These are phyloP conservation scores for Emericellopsis atlantica DNA, from an alignment of 2,329 filamentous ascomycete species.

Conservation along the genomic window DNA sequence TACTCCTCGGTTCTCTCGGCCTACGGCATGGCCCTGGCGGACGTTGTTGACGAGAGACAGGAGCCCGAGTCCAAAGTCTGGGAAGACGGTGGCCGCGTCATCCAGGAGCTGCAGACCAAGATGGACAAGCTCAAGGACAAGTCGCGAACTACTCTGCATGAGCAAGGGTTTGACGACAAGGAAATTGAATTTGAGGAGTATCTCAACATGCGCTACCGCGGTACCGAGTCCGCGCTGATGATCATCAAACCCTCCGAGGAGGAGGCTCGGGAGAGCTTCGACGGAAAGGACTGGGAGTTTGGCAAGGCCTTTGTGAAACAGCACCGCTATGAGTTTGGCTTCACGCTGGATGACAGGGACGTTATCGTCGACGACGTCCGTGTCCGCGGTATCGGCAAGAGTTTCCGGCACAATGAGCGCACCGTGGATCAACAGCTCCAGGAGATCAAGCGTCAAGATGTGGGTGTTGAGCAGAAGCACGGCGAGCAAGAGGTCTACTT, in stretches of 20 bases:
- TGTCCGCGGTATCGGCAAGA: conserved; percentile 80
- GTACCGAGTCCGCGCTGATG: conserved; percentile 87
- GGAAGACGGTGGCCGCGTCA: conserved; percentile 43
- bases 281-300: conserved; percentile 66
- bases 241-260: conserved; percentile 59
- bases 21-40: conserved; percentile 85
- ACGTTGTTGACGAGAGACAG: conserved; percentile 85
- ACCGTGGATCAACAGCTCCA: conserved; percentile 77
- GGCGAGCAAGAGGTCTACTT: conserved; percentile 68
- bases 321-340: conserved; percentile 87
- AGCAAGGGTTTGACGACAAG: conserved; percentile 66
- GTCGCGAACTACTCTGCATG: conserved; percentile 51
- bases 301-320: conserved; percentile 75
- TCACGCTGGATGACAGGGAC: conserved; percentile 71
- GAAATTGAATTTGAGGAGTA: conserved; percentile 83
- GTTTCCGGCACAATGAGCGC: conserved; percentile 65
- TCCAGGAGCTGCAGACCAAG: conserved; percentile 54
- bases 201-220: conserved; percentile 84
- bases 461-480: conserved; percentile 47
- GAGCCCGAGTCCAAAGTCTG: conserved; percentile 57
- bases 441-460: conserved; percentile 47
- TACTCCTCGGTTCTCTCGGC: conserved; percentile 85
- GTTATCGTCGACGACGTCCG: conserved; percentile 86
- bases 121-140: conserved; percentile 72
- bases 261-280: conserved; percentile 45